Percentiles rank a stretch among this genome's conserved stretches.
Conservation (phyloP, 257 asterid genomes). For the Solanum chmielewskii region DNA sequence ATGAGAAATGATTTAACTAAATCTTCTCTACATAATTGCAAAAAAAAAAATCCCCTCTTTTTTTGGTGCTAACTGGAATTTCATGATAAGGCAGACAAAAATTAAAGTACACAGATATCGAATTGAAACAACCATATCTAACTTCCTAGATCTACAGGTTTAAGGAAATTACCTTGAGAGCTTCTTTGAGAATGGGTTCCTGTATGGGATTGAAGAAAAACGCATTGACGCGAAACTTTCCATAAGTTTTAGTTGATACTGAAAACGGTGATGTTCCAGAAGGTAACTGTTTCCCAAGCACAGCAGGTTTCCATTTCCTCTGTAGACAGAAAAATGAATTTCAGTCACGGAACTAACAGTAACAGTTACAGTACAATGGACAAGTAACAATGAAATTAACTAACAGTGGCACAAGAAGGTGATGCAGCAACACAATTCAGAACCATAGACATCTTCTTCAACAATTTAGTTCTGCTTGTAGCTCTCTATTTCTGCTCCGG, state of each 20-base stretch:
- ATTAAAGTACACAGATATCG: neutral
- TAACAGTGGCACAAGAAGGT: neutral
- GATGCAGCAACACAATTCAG: neutral
- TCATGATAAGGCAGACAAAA: neutral
- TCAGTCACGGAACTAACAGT: neutral
- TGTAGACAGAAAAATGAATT: neutral
- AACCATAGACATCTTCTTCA: neutral
- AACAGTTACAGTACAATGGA: neutral
- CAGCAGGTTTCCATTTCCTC: neutral
- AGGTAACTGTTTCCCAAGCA: neutral
- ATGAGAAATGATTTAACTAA: neutral
- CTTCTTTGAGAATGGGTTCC: conserved; percentile 49
- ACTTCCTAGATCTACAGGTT: neutral
- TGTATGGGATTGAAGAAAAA: conserved; percentile 32
- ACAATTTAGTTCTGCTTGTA: neutral
- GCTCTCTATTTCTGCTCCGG: neutral
- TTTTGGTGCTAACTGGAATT: neutral
- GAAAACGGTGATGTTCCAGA: neutral
- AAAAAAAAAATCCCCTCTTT: neutral
- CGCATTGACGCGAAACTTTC: conserved; percentile 19
- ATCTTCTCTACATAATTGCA: neutral
- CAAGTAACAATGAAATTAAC: neutral
- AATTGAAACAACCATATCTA: neutral
- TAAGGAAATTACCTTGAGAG: conserved; percentile 31
- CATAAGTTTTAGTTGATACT: neutral